Evolutionary conservation across 371 early-diverging fungal genomes (phyloP), one percentile per base, ranked within the genome.

Genomic region (Mortierella sp.): DNA sequence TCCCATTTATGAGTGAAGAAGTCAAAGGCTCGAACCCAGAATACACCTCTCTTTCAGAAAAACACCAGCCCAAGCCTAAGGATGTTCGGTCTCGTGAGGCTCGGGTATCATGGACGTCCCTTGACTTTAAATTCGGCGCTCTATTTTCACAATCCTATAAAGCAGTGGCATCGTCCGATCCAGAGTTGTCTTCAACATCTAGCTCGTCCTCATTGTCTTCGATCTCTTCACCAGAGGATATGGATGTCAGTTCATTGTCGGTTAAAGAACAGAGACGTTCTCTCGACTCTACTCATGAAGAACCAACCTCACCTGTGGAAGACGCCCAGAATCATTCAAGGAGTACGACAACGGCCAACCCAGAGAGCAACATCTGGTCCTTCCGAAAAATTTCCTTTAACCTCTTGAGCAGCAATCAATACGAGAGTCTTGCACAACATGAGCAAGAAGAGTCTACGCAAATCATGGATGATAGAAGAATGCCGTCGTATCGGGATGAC

Each of bases 51-150:
- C 15, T 26, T 63, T 15, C 50, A 57, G 58, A 67, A 76, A n/a
- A 68, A 76, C 18, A 72, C 76, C 5, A 60, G 71, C 28, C 71
- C 72, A 9, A 50, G 46, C 18, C 60, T 21, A 76, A 76, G 45
- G 76, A 71, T 56, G 71, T 71, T 30, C 64, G 68, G 0, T 67
- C 72, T 43, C 68, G 76, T 1, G 76, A 72, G 0, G 72, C 76
- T 12, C 45, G 76, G 6, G 61, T 60, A 55, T 61, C 44, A 28
- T 76, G 76, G 76, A 57, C 68, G 6, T 26, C 50, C 28, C 51
- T 76, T 16, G 76, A 76, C 50, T 72, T 72, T 2, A 64, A 71
- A 4, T 19, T 76, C n/a, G 72, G 76, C 6, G 37, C 68, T 12
- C 16, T 74, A 52, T 64, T 68, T 47, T 48, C 67, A 14, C 46